Evolutionary conservation across 2,329 filamentous ascomycete species (phyloP).

Genomic region (Verticillium nubilum): DNA sequence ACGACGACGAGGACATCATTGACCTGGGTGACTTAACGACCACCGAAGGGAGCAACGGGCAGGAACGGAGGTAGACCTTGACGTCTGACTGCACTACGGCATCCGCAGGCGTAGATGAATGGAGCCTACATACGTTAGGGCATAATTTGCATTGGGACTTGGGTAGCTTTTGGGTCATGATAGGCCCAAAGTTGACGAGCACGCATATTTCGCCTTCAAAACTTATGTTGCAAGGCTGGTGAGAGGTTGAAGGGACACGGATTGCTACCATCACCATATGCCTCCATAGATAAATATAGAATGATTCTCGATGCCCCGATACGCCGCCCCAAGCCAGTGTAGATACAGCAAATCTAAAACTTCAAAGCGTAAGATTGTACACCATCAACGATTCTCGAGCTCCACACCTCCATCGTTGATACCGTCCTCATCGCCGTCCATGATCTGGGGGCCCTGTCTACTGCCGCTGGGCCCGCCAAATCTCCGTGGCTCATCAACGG

Average conservation of each 20-base stretch:
- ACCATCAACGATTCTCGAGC: slow-evolving; percentile 29
- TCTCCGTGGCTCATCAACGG: slow-evolving; percentile 34
- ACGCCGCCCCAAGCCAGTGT: neutral
- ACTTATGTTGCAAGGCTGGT: too few species aligned
- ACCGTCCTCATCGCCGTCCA: slow-evolving; percentile 36
- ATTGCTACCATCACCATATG: too few species aligned
- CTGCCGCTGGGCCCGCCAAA: neutral
- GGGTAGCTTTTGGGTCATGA: neutral
- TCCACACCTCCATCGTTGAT: slow-evolving; percentile 35
- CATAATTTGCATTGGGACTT: neutral
- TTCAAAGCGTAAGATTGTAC: neutral
- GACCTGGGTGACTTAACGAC: slow-evolving; percentile 21
- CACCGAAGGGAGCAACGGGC: neutral
- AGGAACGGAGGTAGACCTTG: neutral
- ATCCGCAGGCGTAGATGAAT: neutral
- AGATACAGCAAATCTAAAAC: neutral
- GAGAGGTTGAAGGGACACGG: too few species aligned
- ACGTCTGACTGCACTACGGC: neutral
- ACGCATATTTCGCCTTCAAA: too few species aligned
- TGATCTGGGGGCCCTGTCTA: slow-evolving; percentile 23
- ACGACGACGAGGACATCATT: slow-evolving; percentile 27
- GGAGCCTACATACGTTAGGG: neutral
- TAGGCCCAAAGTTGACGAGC: too few species aligned
- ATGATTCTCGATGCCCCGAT: slow-evolving; percentile 3
- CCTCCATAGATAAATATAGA: too few species aligned